phyloP scores from a whole-genome alignment of 1,284 basidiomycete species.

The Boletellus sp. region DNA sequence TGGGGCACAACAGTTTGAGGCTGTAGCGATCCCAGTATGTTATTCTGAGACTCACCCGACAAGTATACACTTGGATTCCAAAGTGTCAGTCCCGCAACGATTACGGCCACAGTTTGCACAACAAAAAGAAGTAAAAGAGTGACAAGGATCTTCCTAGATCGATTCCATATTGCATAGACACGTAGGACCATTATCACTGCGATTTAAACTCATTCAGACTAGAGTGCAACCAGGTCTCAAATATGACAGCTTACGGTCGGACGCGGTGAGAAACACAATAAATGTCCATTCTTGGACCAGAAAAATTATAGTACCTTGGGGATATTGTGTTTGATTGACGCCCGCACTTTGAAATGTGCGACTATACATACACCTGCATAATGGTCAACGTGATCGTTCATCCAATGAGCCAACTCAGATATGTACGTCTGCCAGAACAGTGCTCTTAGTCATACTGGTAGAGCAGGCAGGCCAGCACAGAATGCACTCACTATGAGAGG shows the following conservation, averaged over 20 bases:
- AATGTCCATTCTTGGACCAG: neutral
- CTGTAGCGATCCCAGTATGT: neutral
- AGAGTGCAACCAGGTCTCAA: too few species aligned
- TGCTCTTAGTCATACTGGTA: neutral
- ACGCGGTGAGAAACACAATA: neutral
- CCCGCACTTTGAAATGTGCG: neutral
- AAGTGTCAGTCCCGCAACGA: neutral
- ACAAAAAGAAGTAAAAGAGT: neutral
- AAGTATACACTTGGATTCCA: neutral
- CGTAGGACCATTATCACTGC: neutral
- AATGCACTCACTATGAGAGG: neutral
- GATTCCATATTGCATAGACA: neutral
- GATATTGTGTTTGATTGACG: neutral
- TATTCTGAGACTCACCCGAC: neutral
- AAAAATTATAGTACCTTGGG: neutral
- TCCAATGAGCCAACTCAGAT: neutral
- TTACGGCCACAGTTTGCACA: neutral
- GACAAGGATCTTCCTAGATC: neutral
- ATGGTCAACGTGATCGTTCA: neutral
- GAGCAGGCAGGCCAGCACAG: neutral
- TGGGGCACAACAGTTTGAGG: neutral
- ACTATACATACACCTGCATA: neutral
- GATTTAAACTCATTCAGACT: neutral
- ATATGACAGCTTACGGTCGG: neutral
- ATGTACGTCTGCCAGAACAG: neutral